Evolutionary conservation across 2,329 filamentous ascomycete genomes (phyloP).

Genomic region (Sclerotinia nivalis): DNA sequence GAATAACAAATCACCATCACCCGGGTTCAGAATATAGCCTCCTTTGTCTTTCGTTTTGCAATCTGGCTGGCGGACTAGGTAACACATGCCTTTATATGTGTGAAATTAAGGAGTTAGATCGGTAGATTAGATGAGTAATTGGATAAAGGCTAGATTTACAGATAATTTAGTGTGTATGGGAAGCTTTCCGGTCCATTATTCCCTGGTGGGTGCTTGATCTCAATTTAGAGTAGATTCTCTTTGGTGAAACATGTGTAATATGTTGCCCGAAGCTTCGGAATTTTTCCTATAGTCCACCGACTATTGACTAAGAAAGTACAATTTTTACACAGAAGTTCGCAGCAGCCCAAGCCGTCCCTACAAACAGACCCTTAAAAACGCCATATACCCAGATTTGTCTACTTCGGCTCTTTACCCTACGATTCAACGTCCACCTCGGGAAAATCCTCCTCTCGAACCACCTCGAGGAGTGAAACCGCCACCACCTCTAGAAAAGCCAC

Average conservation of each 20-base stretch:
- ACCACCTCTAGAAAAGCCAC: constrained; percentile 40
- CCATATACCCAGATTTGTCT: constrained; percentile 24
- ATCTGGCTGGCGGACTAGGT: neutral
- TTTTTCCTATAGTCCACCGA: constrained; percentile 14
- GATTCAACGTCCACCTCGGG: constrained; percentile 34
- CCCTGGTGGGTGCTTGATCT: neutral
- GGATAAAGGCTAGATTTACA: neutral
- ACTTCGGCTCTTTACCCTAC: neutral
- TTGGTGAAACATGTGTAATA: constrained; percentile 8
- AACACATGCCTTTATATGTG: neutral
- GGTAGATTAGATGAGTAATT: neutral
- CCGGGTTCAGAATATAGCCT: too few relatives aligned
- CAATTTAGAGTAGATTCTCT: neutral
- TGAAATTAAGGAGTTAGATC: neutral
- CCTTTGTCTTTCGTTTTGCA: neutral
- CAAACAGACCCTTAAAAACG: constrained; percentile 24
- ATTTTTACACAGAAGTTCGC: constrained; percentile 24
- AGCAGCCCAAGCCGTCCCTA: constrained; percentile 22
- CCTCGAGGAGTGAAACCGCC: constrained; percentile 41
- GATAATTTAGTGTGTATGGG: neutral
- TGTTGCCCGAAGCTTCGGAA: constrained; percentile 13
- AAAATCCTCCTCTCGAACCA: constrained; percentile 38
- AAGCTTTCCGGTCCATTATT: neutral
- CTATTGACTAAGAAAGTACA: constrained; percentile 21
- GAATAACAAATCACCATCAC: neutral